Base-by-base conservation (phyloP, 2,329 filamentous ascomycete species). In the Diplodia mutila region DNA sequence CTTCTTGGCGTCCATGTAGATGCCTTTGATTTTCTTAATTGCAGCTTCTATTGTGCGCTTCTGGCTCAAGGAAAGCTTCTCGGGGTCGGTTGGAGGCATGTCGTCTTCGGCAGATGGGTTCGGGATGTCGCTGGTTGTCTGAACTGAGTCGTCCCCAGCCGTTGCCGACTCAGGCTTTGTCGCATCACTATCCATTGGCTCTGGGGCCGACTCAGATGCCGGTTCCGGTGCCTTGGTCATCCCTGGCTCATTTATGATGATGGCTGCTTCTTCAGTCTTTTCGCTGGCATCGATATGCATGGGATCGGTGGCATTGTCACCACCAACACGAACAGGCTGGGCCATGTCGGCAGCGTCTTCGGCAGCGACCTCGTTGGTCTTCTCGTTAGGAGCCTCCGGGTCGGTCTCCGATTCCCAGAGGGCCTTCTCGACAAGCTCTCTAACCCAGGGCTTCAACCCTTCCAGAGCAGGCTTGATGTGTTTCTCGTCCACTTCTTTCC, bases 1-100 rank as follows among this genome's bases (percentile, higher is more conserved):
- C 54, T 91, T 89, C 81, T 97, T 97, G 34, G 94, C 93, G 6
- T 86, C 82, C 67, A 94, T 85, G 78, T 97, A 97, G 27, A 92
- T 91, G 4, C 88, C 85, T 77, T 97, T 94, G 77, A 98, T 87
- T 2, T 73, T 72, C 66, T 82, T 83, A 37, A 83, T 80, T 21
- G 81, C 82, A 39, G 78, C 75, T 61, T 81, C 79, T 3, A 84
- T 76, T 14, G 74, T 73, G 8, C 73, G 69, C 63, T 76, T 74
- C 69, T 77, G 71, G 39, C 54, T 49, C 67, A 63, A 39, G 34
- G 48, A 76, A 74, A 59, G 48, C 9, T 54, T 61, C 7, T 18
- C 37, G 34, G 55, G 55, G n/a, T 67, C 65, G 39, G 37, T 21
- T 9, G 64, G 64, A 14, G 54, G 65, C 32, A 46, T 52, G 54